These are phyloP conservation scores for Xylaria sp. DNA, from an alignment of 2,329 filamentous ascomycete species.

Conservation along the genomic window DNA sequence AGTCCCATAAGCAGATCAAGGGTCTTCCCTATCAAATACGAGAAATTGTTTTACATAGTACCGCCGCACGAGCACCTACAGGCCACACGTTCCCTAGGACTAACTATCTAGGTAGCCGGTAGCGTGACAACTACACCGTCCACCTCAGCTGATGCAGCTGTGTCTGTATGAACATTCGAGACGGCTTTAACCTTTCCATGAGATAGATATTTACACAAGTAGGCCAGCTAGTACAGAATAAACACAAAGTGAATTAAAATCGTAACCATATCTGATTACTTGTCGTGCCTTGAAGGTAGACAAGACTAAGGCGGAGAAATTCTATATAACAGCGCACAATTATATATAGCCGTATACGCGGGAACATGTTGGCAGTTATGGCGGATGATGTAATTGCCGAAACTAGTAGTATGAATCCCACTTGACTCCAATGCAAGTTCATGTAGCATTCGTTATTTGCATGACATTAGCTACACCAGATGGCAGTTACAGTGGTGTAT, in stretches of 20 bases:
- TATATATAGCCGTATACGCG: neutral
- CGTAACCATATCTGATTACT: no score
- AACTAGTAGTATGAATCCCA: neutral
- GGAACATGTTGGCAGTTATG: neutral
- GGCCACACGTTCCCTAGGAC: neutral
- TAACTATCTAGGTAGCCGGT: neutral
- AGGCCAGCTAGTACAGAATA: no score
- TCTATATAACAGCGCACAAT: neutral
- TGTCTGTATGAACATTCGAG: no score
- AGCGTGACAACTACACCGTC: neutral
- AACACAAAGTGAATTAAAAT: no score
- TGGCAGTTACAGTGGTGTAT: no score
- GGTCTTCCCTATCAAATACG: conserved; percentile 31
- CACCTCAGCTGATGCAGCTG: no score
- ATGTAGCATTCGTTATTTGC: neutral
- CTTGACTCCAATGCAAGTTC: conserved; percentile 12
- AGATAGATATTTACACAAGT: no score
- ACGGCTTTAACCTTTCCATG: no score
- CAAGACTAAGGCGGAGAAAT: neutral
- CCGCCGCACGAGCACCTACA: neutral
- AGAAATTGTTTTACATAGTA: conserved; percentile 20
- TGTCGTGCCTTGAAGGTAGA: no score
- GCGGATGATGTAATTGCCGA: conserved; percentile 16
- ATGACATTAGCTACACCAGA: conserved; percentile 11
- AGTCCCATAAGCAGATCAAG: conserved; percentile 15